Percentiles rank a stretch among this genome's conserved stretches.
Evolutionary conservation across 2,329 filamentous ascomycete species (phyloP).

Genomic region (Paramyrothecium roridum): DNA sequence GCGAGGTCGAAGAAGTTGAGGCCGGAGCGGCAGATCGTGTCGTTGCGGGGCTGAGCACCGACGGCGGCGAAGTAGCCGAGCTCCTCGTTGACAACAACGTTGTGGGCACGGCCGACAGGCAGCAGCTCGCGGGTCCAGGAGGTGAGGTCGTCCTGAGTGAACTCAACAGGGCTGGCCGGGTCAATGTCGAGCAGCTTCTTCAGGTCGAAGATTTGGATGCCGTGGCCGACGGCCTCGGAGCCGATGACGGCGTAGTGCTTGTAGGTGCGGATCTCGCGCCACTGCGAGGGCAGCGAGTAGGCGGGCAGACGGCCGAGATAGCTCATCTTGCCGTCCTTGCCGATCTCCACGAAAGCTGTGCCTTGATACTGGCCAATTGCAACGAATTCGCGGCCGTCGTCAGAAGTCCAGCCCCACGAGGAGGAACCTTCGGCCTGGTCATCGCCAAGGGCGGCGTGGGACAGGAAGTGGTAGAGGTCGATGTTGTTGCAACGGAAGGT

Average conservation of each 20-base stretch:
- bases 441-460: slow-evolving; percentile 50
- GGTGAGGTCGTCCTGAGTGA: slow-evolving; percentile 30
- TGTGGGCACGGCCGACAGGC: slow-evolving; percentile 43
- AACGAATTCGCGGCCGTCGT: slow-evolving; percentile 46
- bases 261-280: slow-evolving; percentile 40
- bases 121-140: slow-evolving; percentile 28
- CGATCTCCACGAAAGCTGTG: slow-evolving; percentile 46
- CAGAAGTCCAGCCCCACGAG: slow-evolving; percentile 45
- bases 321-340: slow-evolving; percentile 36
- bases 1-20: slow-evolving; percentile 57
- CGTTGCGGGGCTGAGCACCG: slow-evolving; percentile 34
- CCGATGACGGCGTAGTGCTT: slow-evolving; percentile 34
- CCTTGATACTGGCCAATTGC: slow-evolving; percentile 46
- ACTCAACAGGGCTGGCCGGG: slow-evolving; percentile 32
- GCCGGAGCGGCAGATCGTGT: slow-evolving; percentile 41
- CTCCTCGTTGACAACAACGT: slow-evolving; percentile 49
- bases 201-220: slow-evolving; percentile 64
- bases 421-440: slow-evolving; percentile 29
- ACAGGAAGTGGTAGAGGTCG: slow-evolving; percentile 54
- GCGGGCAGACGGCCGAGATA: slow-evolving; percentile 45
- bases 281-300: slow-evolving; percentile 29
- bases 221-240: slow-evolving; percentile 45
- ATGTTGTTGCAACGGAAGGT: slow-evolving; percentile 48
- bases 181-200: slow-evolving; percentile 46
- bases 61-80: slow-evolving; percentile 43